Evolutionary conservation across 768 basidiomycete species (phyloP), one percentile per base, ranked within the genome.

Genomic region (Mycena pura): DNA sequence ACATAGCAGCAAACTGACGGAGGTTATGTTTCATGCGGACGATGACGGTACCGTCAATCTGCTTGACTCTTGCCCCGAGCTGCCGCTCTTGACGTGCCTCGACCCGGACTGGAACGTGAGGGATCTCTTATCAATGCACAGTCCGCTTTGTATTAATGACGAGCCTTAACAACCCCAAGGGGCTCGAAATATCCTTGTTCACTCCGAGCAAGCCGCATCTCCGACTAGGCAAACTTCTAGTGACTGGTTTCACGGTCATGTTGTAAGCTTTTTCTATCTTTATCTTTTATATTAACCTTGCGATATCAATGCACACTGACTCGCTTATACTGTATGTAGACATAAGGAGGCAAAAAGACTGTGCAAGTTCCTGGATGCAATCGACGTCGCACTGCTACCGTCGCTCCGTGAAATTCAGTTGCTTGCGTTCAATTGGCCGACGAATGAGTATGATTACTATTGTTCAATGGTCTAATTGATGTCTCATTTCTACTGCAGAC

Each of bases 341-440:
- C 50, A 32, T 13, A 44, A 44, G 22, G 40, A 34, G 31, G 41
- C 44, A 25, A 21, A 25, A 6, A 8, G 14, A 24, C 36, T 28
- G 44, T 6, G 2, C 15, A 28, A 36, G 32, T 52, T 60, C 32
- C n/a, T 51, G 15, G 21, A 38, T 15, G 17, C 44, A 5, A n/a
- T 60, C n/a, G 43, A 53, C 27, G 13, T 19, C 15, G 28, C 32
- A 14, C 27, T 36, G 17, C 36, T 60, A 21, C 59, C 59, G 1
- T 40, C 44, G 6, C 51, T 60, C 9, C 49, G 43, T 11, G 44
- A 46, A n/a, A 53, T 60, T 47, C 49, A 47, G 32, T n/a, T 53
- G 2, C 11, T 11, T 21, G 19, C n/a, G 2, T 10, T 46, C 19
- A 17, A 14, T 28, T 60, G 59, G 59, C 49, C 49, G 24, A 46